Conservation (phyloP, 106 monocot species). For the Cymbidium sinense region DNA sequence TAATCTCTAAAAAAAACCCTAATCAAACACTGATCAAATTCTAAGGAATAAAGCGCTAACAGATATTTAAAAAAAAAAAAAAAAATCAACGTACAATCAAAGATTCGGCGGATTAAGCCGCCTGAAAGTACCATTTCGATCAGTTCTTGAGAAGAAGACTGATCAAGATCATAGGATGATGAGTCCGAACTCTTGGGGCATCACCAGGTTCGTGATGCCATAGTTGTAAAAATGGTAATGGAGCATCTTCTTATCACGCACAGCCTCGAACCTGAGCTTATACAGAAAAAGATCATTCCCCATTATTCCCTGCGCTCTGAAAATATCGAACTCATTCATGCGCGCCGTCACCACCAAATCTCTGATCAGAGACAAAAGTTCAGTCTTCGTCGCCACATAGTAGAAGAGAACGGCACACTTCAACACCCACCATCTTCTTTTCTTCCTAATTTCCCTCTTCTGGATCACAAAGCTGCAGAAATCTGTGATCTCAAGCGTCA, state of each 20-base stretch:
- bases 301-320: slow-evolving; percentile 70
- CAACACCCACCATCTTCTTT: slow-evolving; percentile 38
- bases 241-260: slow-evolving; percentile 39
- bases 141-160: too few species aligned
- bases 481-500: slow-evolving; percentile 49
- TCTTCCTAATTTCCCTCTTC: slow-evolving; percentile 42
- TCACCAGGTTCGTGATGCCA: slow-evolving; percentile 12
- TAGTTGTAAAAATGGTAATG: slow-evolving; percentile 71
- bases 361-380: slow-evolving; percentile 52
- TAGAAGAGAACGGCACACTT: slow-evolving; percentile 70
- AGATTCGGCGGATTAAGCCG: too few species aligned
- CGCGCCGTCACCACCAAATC: slow-evolving; percentile 68
- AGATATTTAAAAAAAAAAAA: too few species aligned
- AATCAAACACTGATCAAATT: too few species aligned
- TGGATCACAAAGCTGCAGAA: slow-evolving; percentile 68
- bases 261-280: slow-evolving; percentile 61
- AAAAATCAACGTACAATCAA: too few species aligned
- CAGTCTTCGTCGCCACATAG: slow-evolving; percentile 51
- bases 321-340: slow-evolving; percentile 53
- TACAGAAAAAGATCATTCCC: slow-evolving; percentile 59
- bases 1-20: too few species aligned
- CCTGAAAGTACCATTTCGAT: too few species aligned
- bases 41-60: too few species aligned
- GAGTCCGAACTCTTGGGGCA: background rate
- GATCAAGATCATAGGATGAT: background rate